A percentile compares a stretch with the other conserved stretches of the same genome.
Conservation (phyloP, 164 flowering plant species). For the Santalum album region DNA sequence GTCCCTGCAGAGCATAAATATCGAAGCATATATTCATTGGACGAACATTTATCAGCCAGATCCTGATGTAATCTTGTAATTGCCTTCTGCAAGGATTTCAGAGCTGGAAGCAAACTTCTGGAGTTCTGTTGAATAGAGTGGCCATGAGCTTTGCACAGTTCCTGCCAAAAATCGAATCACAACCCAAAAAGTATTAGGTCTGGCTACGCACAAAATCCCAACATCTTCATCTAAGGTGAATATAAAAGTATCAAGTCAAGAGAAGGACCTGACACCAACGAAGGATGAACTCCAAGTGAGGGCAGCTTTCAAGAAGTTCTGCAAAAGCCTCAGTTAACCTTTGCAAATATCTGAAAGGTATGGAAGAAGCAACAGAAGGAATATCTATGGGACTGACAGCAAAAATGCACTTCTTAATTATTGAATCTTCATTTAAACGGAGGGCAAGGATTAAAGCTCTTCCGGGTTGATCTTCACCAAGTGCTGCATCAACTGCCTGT, state of each 20-base stretch:
- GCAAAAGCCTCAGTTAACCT: slow-evolving; percentile 77
- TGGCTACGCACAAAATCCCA: not conserved
- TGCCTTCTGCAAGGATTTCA: slow-evolving; percentile 82
- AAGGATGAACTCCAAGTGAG: slow-evolving; percentile 80
- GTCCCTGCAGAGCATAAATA: slow-evolving; percentile 55
- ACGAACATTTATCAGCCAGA: slow-evolving; percentile 82
- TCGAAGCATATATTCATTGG: slow-evolving; percentile 77
- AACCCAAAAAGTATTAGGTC: slow-evolving; percentile 5
- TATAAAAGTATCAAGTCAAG: not conserved
- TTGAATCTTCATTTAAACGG: slow-evolving; percentile 73
- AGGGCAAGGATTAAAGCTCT: slow-evolving; percentile 78
- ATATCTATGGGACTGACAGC: slow-evolving; percentile 65
- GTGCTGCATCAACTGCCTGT: slow-evolving; percentile 83
- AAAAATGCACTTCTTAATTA: slow-evolving; percentile 71
- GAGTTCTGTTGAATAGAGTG: slow-evolving; percentile 64
- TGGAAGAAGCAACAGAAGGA: slow-evolving; percentile 56
- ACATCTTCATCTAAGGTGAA: not conserved
- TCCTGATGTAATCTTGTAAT: slow-evolving; percentile 78
- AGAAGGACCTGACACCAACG: slow-evolving; percentile 77
- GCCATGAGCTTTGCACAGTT: slow-evolving; percentile 80
- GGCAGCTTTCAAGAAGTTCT: slow-evolving; percentile 74
- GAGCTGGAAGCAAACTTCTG: slow-evolving; percentile 66
- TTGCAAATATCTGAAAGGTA: slow-evolving; percentile 70
- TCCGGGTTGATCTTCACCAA: slow-evolving; percentile 45
- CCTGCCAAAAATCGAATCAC: slow-evolving; percentile 31